These are phyloP conservation scores for Fusarium oxysporum DNA, from an alignment of 2,329 filamentous ascomycete genomes.

Conservation along the genomic window DNA sequence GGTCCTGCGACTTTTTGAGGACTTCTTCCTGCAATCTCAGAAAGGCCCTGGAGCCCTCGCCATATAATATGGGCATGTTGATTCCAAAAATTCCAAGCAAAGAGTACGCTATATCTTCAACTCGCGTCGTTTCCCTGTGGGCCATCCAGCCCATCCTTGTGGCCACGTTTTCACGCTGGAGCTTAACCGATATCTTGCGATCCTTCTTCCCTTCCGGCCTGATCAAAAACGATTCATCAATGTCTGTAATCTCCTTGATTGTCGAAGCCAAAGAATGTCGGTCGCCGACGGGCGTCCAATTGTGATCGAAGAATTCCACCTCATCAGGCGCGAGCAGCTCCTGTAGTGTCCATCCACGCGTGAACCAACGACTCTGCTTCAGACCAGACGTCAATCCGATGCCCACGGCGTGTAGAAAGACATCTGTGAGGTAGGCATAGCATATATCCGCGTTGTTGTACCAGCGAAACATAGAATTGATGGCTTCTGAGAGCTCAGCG, in stretches of 20 bases:
- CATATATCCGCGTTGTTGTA: conserved; percentile 38
- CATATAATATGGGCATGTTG: conserved; percentile 53
- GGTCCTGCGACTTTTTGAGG: conserved; percentile 49
- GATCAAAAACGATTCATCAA: conserved; percentile 35
- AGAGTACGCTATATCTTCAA: conserved; percentile 51
- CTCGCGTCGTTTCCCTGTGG: conserved; percentile 44
- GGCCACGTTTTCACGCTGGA: conserved; percentile 46
- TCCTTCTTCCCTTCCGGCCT: conserved; percentile 34
- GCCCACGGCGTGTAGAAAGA: conserved; percentile 28
- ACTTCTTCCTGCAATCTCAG: conserved; percentile 52
- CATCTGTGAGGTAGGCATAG: conserved; percentile 43
- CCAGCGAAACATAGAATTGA: conserved; percentile 47
- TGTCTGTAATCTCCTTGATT: conserved; percentile 43
- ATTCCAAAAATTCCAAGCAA: conserved; percentile 52
- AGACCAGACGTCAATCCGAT: conserved; percentile 25
- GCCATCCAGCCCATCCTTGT: conserved; percentile 53
- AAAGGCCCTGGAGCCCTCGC: conserved; percentile 51
- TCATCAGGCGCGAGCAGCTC: conserved; percentile 43
- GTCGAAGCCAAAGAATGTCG: conserved; percentile 29
- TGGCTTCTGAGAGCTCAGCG: conserved; percentile 42
- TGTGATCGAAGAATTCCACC: conserved; percentile 43
- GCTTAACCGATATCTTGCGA: conserved; percentile 31
- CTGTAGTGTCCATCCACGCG: conserved; percentile 44
- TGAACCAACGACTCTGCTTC: conserved; percentile 43
- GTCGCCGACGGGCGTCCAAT: conserved; percentile 40